These are phyloP conservation scores for Penicillium brasilianum DNA, from an alignment of 2,329 filamentous ascomycete genomes.

Conservation along the genomic window DNA sequence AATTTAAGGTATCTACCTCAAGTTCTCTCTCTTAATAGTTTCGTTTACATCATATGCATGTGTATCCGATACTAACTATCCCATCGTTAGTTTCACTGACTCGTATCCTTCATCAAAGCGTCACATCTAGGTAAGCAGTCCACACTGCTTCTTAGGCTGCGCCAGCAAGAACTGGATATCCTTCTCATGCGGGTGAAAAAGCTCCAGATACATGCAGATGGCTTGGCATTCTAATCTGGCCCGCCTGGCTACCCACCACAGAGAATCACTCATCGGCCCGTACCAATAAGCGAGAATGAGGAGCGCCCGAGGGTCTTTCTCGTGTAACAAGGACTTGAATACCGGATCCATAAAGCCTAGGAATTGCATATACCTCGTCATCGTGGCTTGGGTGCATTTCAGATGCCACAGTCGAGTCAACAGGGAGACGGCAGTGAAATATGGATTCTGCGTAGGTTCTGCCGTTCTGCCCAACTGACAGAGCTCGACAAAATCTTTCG, in stretches of 20 bases:
- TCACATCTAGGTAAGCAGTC: neutral
- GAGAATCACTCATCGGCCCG: conserved; percentile 51
- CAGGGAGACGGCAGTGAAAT: conserved; percentile 19
- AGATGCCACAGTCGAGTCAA: conserved; percentile 10
- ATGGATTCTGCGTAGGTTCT: conserved; percentile 14
- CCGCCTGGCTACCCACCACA: conserved; percentile 58
- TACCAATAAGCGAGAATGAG: conserved; percentile 64
- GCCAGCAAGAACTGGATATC: conserved; percentile 16
- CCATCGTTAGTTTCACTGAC: neutral
- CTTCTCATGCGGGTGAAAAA: conserved; percentile 9
- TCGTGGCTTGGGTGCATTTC: conserved; percentile 1
- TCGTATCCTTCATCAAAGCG: neutral
- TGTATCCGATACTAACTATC: neutral
- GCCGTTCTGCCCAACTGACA: conserved; percentile 9
- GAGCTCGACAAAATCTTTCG: conserved; percentile 13
- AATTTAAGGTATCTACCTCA: neutral
- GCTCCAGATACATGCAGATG: conserved; percentile 53
- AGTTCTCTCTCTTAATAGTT: neutral
- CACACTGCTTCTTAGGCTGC: conserved; percentile 9
- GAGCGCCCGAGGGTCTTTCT: conserved; percentile 60
- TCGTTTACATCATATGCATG: neutral
- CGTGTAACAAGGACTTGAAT: conserved; percentile 53
- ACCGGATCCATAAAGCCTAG: conserved; percentile 14
- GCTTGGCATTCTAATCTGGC: conserved; percentile 57
- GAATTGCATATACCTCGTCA: conserved; percentile 17